These are phyloP conservation scores for Xylaria sp. DNA, from an alignment of 495 filamentous ascomycete genomes.

Conservation along the genomic window DNA sequence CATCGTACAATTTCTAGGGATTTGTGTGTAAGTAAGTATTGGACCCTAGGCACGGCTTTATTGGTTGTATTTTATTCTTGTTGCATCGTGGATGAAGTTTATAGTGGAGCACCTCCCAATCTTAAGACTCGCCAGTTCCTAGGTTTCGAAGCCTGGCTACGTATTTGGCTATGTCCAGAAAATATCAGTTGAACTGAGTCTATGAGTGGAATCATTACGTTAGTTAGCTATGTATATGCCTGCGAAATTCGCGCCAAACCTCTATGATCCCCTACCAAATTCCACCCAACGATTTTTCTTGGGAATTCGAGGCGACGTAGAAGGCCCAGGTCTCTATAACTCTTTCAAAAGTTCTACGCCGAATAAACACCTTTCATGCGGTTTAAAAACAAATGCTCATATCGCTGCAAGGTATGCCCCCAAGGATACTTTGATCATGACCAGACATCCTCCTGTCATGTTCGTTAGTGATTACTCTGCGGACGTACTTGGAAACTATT, in stretches of 20 bases:
- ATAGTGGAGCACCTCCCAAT: neutral
- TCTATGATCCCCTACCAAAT: slow-evolving; percentile 26
- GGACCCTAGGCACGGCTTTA: neutral
- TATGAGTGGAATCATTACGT: slow-evolving; percentile 38
- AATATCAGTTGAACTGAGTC: slow-evolving; percentile 26
- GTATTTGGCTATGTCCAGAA: neutral
- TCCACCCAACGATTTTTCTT: slow-evolving; percentile 2
- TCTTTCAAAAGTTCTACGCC: slow-evolving; percentile 31
- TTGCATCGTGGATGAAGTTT: neutral
- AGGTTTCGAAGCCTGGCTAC: neutral
- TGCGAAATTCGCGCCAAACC: slow-evolving; percentile 30
- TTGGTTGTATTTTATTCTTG: neutral
- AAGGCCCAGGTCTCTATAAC: slow-evolving; percentile 37
- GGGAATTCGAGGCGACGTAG: slow-evolving; percentile 16
- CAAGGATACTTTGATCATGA: slow-evolving; percentile 58
- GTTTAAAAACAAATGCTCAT: slow-evolving; percentile 38
- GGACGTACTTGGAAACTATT: neutral
- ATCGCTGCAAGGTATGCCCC: slow-evolving; percentile 27
- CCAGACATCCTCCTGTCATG: slow-evolving; percentile 81
- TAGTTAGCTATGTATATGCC: slow-evolving; percentile 36
- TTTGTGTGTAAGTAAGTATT: neutral
- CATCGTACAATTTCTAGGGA: neutral
- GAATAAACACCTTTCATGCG: slow-evolving; percentile 38
- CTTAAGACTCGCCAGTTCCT: neutral
- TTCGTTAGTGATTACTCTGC: slow-evolving; percentile 34